Base-by-base conservation (phyloP, 495 filamentous ascomycete species). In the Emericellopsis terricola region DNA sequence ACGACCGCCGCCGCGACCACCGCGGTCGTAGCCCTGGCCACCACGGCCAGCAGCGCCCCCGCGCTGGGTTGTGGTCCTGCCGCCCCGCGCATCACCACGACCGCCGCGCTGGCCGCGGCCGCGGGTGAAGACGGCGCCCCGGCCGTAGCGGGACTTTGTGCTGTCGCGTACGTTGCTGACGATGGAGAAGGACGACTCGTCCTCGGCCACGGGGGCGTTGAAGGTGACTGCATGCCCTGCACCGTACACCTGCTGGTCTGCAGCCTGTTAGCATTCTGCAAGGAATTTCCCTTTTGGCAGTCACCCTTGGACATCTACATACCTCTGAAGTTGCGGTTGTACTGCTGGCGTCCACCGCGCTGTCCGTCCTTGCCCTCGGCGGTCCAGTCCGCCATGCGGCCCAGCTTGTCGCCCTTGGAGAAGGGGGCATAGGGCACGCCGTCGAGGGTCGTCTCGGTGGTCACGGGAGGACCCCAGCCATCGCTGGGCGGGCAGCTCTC, bases 301-400 rank as follows among this genome's bases (percentile, higher is more conserved):
- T n/a, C n/a, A n/a, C n/a, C n/a, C n/a, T n/a, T n/a, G n/a, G n/a
- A n/a, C n/a, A n/a, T n/a, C n/a, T n/a, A 40, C 62, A 37, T 54
- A 92, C 86, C 89, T 68, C 89, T 78, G 56, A 78, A 94, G 50
- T 84, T 86, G 32, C 85, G 63, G 51, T 89, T 85, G 53, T 92
- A 94, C 39, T 81, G 78, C 48, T 82, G 76, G 47, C 89, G 60
- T 32, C 83, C 80, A 30, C 76, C 76, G 31, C 86, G 65, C 38
- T 84, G 73, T 39, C 77, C 59, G 10, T 92, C 86, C 60, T 94
- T 94, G 43, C 79, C 73, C 43, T 94, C 89, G n/a, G 76, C 51
- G 8, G 86, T 92, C 91, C 91, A 97, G 59, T 97, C 89, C 14
- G 89, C 89, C 89, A 97, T 97, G 43, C 89, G 84, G 35, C 91